Evolutionary conservation across 148 eudicot species (phyloP).

Genomic region (Polygonum maritimum): DNA sequence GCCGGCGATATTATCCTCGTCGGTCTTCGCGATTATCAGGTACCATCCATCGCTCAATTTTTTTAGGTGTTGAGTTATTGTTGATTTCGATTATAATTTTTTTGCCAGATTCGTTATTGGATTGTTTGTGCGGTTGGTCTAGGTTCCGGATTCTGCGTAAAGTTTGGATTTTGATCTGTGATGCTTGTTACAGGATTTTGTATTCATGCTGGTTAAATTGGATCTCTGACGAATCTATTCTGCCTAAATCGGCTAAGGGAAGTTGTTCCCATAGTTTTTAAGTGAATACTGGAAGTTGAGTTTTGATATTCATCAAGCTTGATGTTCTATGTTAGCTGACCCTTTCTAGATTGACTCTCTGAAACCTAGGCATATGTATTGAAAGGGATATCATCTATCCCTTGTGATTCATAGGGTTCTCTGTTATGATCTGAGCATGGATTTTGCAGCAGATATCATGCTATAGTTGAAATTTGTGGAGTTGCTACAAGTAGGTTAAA

Average conservation of each 20-base stretch:
- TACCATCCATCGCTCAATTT: background rate
- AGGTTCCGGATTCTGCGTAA: background rate
- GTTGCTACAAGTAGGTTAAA: background rate
- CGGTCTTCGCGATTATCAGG: conserved; percentile 87
- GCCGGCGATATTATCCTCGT: conserved; percentile 82
- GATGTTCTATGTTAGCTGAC: background rate
- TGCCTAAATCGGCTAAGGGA: background rate
- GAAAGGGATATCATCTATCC: background rate
- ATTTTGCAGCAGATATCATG: background rate
- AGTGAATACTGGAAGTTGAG: background rate
- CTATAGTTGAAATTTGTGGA: background rate
- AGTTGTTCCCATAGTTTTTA: background rate
- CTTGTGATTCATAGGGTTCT: background rate
- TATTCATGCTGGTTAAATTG: background rate
- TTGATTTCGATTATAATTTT: background rate
- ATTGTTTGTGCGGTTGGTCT: background rate
- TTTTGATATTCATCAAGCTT: background rate
- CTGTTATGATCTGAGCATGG: background rate
- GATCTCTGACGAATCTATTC: background rate
- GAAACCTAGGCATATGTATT: background rate
- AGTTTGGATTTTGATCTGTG: no score
- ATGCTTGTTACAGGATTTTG: no score
- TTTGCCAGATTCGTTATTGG: background rate
- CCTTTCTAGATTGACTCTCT: background rate
- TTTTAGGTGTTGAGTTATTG: background rate